Evolutionary conservation across 495 filamentous ascomycete genomes (phyloP).

Genomic region (Podospora pseudopauciseta): DNA sequence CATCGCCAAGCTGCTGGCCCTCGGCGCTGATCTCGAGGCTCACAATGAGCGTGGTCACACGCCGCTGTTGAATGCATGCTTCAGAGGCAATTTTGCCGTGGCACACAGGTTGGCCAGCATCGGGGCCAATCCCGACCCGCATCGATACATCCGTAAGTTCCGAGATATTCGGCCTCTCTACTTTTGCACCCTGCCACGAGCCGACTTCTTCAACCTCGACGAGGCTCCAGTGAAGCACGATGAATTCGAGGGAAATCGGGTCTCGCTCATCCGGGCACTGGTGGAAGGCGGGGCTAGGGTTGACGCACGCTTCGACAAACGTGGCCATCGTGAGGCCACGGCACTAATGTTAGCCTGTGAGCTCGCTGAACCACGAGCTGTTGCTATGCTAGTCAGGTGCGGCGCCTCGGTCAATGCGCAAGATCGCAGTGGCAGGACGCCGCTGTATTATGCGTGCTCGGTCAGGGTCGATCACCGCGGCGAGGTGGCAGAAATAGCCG

Average conservation of each 20-base stretch:
- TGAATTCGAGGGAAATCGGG: conserved; percentile 26
- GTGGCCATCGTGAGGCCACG: conserved; percentile 20
- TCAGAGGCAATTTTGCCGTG: conserved; percentile 28
- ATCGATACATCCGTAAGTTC: conserved; percentile 23
- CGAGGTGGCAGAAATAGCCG: conserved; percentile 25
- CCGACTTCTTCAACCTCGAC: conserved; percentile 29
- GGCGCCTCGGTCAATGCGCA: conserved; percentile 27
- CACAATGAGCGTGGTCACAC: conserved; percentile 28
- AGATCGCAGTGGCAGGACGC: conserved; percentile 21
- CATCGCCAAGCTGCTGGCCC: conserved; percentile 28
- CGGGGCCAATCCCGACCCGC: conserved; percentile 29
- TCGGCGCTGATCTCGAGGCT: conserved; percentile 29
- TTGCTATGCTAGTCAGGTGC: conserved; percentile 17
- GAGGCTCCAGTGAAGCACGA: conserved; percentile 27
- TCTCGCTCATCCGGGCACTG: conserved; percentile 25
- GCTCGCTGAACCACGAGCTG: conserved; percentile 24
- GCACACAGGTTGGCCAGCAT: conserved; percentile 26
- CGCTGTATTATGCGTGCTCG: conserved; percentile 24
- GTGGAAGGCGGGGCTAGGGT: conserved; percentile 26
- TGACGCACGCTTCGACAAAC: conserved; percentile 28
- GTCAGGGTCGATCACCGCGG: conserved; percentile 22
- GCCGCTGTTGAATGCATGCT: conserved; percentile 27
- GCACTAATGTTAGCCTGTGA: conserved; percentile 31
- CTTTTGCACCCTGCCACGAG: conserved; percentile 24
- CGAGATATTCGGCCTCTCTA: conserved; percentile 26